Evolutionary conservation across 345 rosid species (phyloP).

Genomic region (Balakata baccata): DNA sequence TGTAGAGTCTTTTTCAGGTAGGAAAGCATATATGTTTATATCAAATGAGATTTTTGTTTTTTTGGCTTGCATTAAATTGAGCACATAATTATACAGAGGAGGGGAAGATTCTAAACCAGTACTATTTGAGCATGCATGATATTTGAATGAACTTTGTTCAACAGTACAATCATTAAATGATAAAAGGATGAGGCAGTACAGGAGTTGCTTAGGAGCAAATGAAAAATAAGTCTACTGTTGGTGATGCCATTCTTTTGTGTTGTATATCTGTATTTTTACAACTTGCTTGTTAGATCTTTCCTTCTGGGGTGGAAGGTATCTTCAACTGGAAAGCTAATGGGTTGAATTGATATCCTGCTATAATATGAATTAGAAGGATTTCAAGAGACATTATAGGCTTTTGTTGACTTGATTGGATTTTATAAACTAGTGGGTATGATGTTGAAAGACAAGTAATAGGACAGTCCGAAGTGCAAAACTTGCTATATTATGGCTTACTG

Average conservation of each 20-base stretch:
- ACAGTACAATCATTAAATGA: not conserved
- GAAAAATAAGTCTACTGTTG: not conserved
- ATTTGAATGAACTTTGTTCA: not conserved
- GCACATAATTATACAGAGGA: not conserved
- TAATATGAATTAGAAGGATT: not conserved
- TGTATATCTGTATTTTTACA: not conserved
- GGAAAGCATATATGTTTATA: not conserved
- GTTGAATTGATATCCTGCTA: not conserved
- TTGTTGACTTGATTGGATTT: not conserved
- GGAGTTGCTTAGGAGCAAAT: not conserved
- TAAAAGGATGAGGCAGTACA: not conserved
- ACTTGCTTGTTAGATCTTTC: not conserved
- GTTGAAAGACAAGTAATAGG: not conserved
- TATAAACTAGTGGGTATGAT: not conserved
- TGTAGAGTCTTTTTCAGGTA: too few relatives aligned
- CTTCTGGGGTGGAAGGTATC: not conserved
- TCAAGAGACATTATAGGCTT: not conserved
- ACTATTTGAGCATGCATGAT: not conserved
- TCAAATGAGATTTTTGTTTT: too few relatives aligned
- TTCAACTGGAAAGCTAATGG: not conserved
- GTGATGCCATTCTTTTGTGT: conserved; percentile 1
- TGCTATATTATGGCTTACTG: too few relatives aligned
- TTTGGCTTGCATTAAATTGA: not conserved
- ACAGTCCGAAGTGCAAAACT: too few relatives aligned
- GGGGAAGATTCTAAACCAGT: not conserved